Evolutionary conservation across 805 yeast species (phyloP), one percentile per base, ranked within the genome.

Genomic region (Candida nanaspora): DNA sequence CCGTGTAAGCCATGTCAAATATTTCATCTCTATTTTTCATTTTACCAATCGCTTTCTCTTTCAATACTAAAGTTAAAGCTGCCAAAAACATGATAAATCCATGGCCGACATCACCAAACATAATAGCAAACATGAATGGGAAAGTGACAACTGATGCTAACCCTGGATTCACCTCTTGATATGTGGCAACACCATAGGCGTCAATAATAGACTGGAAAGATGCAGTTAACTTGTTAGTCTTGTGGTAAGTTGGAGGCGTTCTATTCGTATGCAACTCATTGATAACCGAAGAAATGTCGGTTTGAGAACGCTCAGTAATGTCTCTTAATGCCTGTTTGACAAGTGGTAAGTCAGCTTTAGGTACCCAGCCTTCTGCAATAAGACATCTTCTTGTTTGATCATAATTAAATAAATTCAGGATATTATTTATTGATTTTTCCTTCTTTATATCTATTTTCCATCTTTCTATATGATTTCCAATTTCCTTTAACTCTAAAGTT

Each of bases 311-410:
- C 31, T 77, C 80, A 23, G 84, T 76, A 42, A 79, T 74, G 34
- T 76, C 78, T 50, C 81, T 75, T 46, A 93, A 66, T 1, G 89
- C 74, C 31, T 70, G 63, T 46, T 80, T 82, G 42, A 91, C 78
- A n/a, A 65, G 50, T 6, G 72, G 70, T 30, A 89, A 64, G 46
- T 88, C 96, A 46, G 76, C 78, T 18, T 80, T 72, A 31, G 99
- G 98, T 18, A 86, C 69, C 99, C 99, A 93, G 26, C 98, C 98
- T 68, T 94, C 98, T 18, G 94, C 95, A 37, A 91, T 76, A 45
- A 93, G 69, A 29, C 95, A 85, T 59, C 84, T 78, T 64, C 96
- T 79, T n/a, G 82, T 68, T 48, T 77, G 86, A 55, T 85, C 94
- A 60, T 81, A 83, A 55, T 85, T 86, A 60, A 87, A 79, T 53